Evolutionary conservation across 2,329 filamentous ascomycete species (phyloP).

Genomic region (Penicillium crustosum): DNA sequence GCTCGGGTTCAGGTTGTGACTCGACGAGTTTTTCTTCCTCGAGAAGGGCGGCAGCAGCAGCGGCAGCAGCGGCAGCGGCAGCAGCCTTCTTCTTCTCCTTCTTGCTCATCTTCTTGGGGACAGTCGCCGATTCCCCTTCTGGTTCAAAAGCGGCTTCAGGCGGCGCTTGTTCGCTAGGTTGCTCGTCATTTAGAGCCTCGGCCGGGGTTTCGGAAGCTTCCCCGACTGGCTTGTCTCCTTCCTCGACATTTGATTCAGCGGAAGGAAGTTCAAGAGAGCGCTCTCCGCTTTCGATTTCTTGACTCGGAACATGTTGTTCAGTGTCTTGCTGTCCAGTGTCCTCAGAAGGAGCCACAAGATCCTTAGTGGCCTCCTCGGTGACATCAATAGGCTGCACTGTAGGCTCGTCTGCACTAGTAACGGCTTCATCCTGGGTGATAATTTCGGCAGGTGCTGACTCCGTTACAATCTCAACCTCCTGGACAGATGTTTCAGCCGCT

Average conservation of each 20-base stretch:
- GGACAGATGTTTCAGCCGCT: neutral
- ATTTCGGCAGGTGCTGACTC: neutral
- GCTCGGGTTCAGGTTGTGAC: neutral
- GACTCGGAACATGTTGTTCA: neutral
- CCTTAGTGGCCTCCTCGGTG: neutral
- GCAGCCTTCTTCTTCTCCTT: constrained; percentile 25
- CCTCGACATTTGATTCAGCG: neutral
- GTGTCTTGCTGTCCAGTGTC: neutral
- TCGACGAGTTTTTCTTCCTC: constrained; percentile 11
- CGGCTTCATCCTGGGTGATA: neutral
- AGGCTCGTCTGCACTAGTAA: neutral
- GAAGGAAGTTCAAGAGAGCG: neutral
- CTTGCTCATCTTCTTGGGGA: constrained; percentile 30
- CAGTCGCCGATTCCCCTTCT: constrained; percentile 3
- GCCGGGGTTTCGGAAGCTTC: neutral
- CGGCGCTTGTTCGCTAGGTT: neutral
- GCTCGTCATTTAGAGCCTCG: neutral
- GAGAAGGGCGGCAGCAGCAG: constrained; percentile 5
- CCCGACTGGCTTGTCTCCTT: constrained; percentile 1
- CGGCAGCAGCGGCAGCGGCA: constrained; percentile 13
- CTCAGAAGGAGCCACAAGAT: neutral
- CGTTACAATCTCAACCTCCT: neutral
- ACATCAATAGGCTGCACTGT: neutral
- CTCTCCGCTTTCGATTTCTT: neutral
- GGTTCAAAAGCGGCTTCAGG: constrained; percentile 5